Percentiles rank a stretch among this genome's conserved stretches.
Conservation (phyloP, 768 basidiomycete species). For the Clitopilus passeckerianus region DNA sequence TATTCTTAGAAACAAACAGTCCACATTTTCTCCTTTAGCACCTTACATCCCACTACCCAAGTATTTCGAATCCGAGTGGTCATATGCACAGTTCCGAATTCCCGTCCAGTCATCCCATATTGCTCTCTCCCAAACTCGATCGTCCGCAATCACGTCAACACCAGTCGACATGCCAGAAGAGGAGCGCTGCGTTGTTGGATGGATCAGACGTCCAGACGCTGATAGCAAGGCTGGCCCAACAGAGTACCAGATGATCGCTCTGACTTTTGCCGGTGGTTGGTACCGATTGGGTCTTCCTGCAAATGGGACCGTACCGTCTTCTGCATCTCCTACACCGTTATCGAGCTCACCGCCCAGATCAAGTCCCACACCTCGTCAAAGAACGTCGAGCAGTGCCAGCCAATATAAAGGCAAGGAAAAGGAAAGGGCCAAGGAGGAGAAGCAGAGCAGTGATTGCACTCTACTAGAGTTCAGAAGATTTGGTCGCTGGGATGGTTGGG, state of each 20-base stretch:
- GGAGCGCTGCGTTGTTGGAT: slow-evolving; percentile 84
- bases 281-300: slow-evolving; percentile 70
- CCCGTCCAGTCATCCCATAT: slow-evolving; percentile 82
- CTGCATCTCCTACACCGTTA: slow-evolving; percentile 6
- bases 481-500: slow-evolving; percentile 91
- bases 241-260: slow-evolving; percentile 76
- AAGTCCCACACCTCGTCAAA: slow-evolving; percentile 31
- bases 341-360: slow-evolving; percentile 41
- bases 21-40: slow-evolving; percentile 73
- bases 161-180: slow-evolving; percentile 66
- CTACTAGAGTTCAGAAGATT: slow-evolving; percentile 77
- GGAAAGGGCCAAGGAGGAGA: slow-evolving; percentile 57
- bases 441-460: slow-evolving; percentile 60
- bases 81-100: slow-evolving; percentile 88
- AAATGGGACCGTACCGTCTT: slow-evolving; percentile 12
- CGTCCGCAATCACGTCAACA: slow-evolving; percentile 50
- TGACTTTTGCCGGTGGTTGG: slow-evolving; percentile 92
- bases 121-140: slow-evolving; percentile 44
- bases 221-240: slow-evolving; percentile 18
- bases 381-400: slow-evolving; percentile 56
- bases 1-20: slow-evolving; percentile 69
- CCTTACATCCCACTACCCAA: slow-evolving; percentile 81
- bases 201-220: slow-evolving; percentile 58
- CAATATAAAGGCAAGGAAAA: slow-evolving; percentile 44
- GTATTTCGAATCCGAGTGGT: slow-evolving; percentile 96